A percentile compares a stretch with the other conserved stretches of the same genome.
These are phyloP conservation scores for Edaphochlamys debaryana DNA, from an alignment of 139 green algal species.

Conservation along the genomic window DNA sequence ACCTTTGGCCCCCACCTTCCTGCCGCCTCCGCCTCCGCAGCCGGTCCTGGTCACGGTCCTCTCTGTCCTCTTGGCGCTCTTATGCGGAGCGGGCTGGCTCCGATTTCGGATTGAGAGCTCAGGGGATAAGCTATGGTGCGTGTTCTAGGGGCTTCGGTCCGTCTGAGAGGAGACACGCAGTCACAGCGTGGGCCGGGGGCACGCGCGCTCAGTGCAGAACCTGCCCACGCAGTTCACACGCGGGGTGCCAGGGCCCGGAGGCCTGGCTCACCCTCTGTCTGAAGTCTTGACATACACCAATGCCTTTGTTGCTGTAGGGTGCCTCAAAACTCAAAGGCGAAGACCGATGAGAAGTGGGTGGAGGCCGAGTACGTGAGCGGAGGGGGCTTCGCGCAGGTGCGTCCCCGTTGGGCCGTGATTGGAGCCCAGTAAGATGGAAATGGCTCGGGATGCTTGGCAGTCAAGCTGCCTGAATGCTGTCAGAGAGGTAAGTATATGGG, in stretches of 20 bases:
- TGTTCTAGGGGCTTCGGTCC: background rate
- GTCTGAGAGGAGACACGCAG: background rate
- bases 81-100: background rate
- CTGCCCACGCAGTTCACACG: background rate
- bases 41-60: no score
- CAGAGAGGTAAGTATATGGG: no score
- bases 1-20: no score
- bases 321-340: background rate
- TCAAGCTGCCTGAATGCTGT: no score
- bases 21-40: no score
- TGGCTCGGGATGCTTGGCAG: no score
- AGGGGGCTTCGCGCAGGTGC: background rate
- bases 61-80: background rate
- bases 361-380: background rate
- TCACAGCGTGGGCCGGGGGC: no score
- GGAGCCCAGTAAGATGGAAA: no score
- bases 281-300: background rate
- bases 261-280: background rate
- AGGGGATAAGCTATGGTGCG: constrained; percentile 9
- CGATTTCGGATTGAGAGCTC: background rate
- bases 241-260: background rate
- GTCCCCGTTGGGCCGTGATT: background rate
- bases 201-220: no score
- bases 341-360: constrained; percentile 3
- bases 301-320: background rate